Evolutionary conservation across 2,329 filamentous ascomycete genomes (phyloP).

Genomic region (Didymella exigua): DNA sequence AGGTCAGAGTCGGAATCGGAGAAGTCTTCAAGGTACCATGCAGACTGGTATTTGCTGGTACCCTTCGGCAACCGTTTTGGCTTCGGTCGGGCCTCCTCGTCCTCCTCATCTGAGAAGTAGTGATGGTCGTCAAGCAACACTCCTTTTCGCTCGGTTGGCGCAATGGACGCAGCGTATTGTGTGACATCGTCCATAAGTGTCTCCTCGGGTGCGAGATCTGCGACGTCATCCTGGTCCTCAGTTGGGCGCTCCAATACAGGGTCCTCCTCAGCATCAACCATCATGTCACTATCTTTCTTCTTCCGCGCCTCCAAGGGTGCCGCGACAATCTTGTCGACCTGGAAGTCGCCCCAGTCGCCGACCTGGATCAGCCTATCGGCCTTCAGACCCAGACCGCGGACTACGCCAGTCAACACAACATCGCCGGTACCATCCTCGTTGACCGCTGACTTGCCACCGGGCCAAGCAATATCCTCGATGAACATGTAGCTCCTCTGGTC

Average conservation of each 20-base stretch:
- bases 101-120: constrained; percentile 92
- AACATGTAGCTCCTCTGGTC: constrained; percentile 97
- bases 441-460: constrained; percentile 52
- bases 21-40: constrained; percentile 86
- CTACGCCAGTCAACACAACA: constrained; percentile 79
- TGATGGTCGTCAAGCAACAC: constrained; percentile 96
- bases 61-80: constrained; percentile 84
- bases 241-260: constrained; percentile 72
- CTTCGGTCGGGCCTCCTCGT: constrained; percentile 60
- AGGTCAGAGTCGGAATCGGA: constrained; percentile 87
- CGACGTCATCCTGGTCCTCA: constrained; percentile 81
- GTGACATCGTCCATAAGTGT: constrained; percentile 75
- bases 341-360: constrained; percentile 92
- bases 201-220: constrained; percentile 85
- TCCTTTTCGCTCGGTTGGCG: constrained; percentile 68
- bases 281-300: constrained; percentile 70
- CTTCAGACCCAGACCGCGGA: constrained; percentile 85
- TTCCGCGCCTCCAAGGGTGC: constrained; percentile 68
- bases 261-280: constrained; percentile 63
- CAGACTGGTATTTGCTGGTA: constrained; percentile 91
- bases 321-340: constrained; percentile 85
- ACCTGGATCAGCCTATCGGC: constrained; percentile 88
- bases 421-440: constrained; percentile 59
- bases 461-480: constrained; percentile 79
- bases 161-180: constrained; percentile 52